Conservation (phyloP, 208 protist species). For the Wallacemonas collosoma region DNA sequence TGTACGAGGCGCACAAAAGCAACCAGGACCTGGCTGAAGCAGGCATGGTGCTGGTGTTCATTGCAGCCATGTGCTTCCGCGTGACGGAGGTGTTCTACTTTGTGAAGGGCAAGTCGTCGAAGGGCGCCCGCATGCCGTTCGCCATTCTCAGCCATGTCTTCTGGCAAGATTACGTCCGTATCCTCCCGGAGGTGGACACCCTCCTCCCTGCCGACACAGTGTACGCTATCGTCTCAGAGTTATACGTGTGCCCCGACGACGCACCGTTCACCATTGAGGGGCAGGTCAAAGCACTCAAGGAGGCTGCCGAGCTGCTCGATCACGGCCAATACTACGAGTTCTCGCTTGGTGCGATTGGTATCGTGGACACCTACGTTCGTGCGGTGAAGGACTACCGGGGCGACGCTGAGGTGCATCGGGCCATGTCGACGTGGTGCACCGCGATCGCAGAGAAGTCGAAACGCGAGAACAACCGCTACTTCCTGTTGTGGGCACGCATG, state of each 20-base stretch:
- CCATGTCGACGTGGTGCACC: constrained; percentile 76
- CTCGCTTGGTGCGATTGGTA: constrained; percentile 56
- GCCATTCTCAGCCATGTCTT: constrained; percentile 74
- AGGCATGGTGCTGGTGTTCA: constrained; percentile 86
- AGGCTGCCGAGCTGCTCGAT: constrained; percentile 80
- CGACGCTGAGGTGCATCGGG: constrained; percentile 53
- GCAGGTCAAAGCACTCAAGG: constrained; percentile 76
- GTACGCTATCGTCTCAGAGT: constrained; percentile 76
- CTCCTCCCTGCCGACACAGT: constrained; percentile 69
- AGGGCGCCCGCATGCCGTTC: constrained; percentile 78
- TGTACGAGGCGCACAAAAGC: constrained; percentile 79
- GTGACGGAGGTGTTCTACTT: constrained; percentile 88
- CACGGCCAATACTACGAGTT: constrained; percentile 86
- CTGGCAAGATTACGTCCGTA: constrained; percentile 92
- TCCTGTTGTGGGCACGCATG: constrained; percentile 85
- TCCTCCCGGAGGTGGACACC: constrained; percentile 77
- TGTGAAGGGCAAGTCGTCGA: constrained; percentile 61
- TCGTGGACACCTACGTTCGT: constrained; percentile 68
- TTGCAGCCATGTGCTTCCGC: constrained; percentile 82
- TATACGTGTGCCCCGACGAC: constrained; percentile 81
- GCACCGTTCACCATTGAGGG: constrained; percentile 82
- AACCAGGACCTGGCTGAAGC: constrained; percentile 79
- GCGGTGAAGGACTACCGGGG: constrained; percentile 65
- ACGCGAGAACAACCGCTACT: constrained; percentile 68
- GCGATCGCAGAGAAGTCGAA: constrained; percentile 55